phyloP scores from a whole-genome alignment of 1,139 yeast genomes.

The Debaryomyces nepalensis region DNA sequence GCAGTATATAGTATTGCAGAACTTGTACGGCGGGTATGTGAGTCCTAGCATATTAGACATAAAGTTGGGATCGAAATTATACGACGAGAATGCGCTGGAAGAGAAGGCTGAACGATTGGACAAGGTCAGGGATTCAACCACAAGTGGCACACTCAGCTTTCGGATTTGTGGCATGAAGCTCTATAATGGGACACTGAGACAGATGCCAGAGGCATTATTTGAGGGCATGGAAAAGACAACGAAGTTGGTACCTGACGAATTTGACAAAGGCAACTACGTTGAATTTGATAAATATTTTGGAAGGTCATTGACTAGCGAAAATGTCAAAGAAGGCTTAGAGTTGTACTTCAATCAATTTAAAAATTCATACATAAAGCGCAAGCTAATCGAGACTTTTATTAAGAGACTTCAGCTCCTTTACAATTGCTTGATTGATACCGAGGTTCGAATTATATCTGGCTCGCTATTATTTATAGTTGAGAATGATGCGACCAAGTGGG shows the following conservation, averaged over 20 bases:
- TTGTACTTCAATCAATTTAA: conserved; percentile 52
- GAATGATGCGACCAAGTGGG: conserved; percentile 60
- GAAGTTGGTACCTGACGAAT: conserved; percentile 16
- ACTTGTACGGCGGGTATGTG: conserved; percentile 61
- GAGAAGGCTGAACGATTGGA: conserved; percentile 68
- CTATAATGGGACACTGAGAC: conserved; percentile 24
- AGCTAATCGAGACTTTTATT: conserved; percentile 46
- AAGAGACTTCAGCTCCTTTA: conserved; percentile 66
- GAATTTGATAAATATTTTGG: conserved; percentile 75
- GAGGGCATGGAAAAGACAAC: conserved; percentile 23
- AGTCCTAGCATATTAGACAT: conserved; percentile 81
- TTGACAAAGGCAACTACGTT: conserved; percentile 41
- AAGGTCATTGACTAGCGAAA: conserved; percentile 51
- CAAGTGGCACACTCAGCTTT: conserved; percentile 75
- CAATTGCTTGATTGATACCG: conserved; percentile 64
- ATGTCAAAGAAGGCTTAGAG: conserved; percentile 52
- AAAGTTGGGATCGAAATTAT: conserved; percentile 73
- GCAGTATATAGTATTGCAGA: conserved; percentile 70
- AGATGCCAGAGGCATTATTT: conserved; percentile 17
- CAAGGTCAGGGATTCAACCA: conserved; percentile 69
- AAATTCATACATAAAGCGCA: conserved; percentile 25
- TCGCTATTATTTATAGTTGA: conserved; percentile 79
- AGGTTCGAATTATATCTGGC: conserved; percentile 71
- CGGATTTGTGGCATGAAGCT: conserved; percentile 91
- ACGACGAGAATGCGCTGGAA: conserved; percentile 59